Evolutionary conservation across 192 early-diverging fungal species (phyloP).

Genomic region (Coemansia sp.): DNA sequence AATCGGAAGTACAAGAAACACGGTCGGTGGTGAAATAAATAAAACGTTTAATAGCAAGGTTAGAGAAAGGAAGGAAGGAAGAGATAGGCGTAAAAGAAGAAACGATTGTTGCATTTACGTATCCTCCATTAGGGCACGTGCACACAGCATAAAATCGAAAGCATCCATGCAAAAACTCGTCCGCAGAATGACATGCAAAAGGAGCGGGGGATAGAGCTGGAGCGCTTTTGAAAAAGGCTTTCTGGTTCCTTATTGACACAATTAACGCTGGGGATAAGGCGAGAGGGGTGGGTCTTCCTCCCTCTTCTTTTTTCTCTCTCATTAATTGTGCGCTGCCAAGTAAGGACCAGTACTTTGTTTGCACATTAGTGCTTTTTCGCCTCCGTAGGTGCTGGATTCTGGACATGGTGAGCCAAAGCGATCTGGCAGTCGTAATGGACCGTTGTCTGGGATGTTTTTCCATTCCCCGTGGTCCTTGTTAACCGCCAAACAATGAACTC

Average conservation of each 20-base stretch:
- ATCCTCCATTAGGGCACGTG: not conserved
- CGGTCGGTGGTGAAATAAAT: not conserved
- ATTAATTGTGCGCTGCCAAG: slow-evolving; percentile 10
- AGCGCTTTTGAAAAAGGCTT: no score
- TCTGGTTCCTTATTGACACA: no score
- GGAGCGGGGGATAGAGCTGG: not conserved
- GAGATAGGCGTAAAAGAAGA: not conserved
- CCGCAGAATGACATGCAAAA: slow-evolving; percentile 2
- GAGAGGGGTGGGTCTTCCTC: not conserved
- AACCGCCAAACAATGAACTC: slow-evolving; percentile 8
- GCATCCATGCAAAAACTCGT: not conserved
- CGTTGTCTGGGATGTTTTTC: not conserved
- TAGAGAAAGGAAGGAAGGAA: not conserved
- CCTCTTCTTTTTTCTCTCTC: not conserved
- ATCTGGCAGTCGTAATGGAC: slow-evolving; percentile 14
- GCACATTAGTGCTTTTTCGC: slow-evolving; percentile 4
- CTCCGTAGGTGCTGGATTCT: slow-evolving; percentile 13
- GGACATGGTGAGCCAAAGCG: slow-evolving; percentile 22
- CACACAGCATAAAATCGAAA: not conserved
- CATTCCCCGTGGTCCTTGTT: slow-evolving; percentile 10
- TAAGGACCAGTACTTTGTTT: slow-evolving; percentile 14
- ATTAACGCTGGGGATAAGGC: no score
- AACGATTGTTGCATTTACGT: not conserved
- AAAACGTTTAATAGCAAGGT: not conserved
- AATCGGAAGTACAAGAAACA: no score